These are phyloP conservation scores for Lathyrus sativus DNA, from an alignment of 306 rosid species.

Conservation along the genomic window DNA sequence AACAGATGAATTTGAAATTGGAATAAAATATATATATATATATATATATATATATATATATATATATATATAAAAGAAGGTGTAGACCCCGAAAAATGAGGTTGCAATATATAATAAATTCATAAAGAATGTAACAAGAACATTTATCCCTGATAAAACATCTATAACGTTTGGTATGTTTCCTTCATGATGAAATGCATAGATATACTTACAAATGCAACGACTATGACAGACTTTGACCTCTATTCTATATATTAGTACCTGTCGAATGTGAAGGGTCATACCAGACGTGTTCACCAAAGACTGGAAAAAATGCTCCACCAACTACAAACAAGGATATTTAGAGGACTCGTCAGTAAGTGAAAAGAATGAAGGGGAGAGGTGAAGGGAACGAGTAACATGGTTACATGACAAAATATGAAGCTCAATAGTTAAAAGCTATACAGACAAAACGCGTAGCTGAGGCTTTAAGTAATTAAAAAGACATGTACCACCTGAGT, in stretches of 20 bases:
- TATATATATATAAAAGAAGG: constrained; percentile 28
- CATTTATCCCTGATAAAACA: constrained; percentile 6
- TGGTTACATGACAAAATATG: not conserved
- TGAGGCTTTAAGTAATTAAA: constrained; percentile 18
- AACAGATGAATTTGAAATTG: constrained; percentile 35
- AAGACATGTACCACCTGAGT: constrained; percentile 69
- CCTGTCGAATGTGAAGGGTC: constrained; percentile 98
- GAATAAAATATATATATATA: constrained; percentile 34
- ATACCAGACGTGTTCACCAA: constrained; percentile 92
- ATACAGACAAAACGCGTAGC: constrained; percentile 22
- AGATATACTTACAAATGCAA: constrained; percentile 21
- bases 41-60: no score
- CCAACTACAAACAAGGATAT: constrained; percentile 59
- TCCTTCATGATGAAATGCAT: constrained; percentile 21
- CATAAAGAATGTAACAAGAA: constrained; percentile 30
- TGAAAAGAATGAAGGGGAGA: not conserved
- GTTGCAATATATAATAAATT: constrained; percentile 22
- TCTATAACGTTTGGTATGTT: not conserved
- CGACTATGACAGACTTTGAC: constrained; percentile 27
- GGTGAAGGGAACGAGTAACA: not conserved
- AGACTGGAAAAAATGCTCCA: constrained; percentile 97
- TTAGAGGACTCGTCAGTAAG: constrained; percentile 2
- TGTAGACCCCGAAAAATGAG: constrained; percentile 1
- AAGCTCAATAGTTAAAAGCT: constrained; percentile 15
- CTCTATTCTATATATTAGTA: constrained; percentile 38